phyloP scores from a whole-genome alignment of 2,329 filamentous ascomycete species.

The Nigrospora sphaerica region DNA sequence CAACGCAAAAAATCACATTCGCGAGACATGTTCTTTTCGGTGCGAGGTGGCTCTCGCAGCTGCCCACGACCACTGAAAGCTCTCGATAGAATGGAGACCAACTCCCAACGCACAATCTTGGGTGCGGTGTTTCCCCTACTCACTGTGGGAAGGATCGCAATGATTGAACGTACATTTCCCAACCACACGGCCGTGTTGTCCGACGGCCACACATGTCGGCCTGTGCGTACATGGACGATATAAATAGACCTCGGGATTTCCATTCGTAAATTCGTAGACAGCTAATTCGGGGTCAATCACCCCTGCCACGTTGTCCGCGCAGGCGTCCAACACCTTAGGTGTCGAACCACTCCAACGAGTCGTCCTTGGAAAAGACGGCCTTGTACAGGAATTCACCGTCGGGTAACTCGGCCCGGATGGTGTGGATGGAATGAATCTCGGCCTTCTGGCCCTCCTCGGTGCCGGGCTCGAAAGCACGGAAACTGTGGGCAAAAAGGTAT shows the following conservation, averaged over 20 bases:
- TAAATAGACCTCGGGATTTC: no score
- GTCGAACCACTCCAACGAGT: constrained; percentile 48
- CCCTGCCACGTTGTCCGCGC: no score
- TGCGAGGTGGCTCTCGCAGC: constrained; percentile 38
- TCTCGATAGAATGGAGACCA: constrained; percentile 46
- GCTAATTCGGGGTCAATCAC: no score
- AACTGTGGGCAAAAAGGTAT: constrained; percentile 6
- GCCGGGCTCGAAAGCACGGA: constrained; percentile 38
- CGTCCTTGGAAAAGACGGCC: constrained; percentile 38
- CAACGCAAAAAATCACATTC: constrained; percentile 43
- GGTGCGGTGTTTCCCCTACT: constrained; percentile 47
- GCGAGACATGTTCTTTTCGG: constrained; percentile 32
- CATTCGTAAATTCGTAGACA: no score
- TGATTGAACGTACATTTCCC: constrained; percentile 48
- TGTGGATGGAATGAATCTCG: constrained; percentile 40
- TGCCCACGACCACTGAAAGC: constrained; percentile 41
- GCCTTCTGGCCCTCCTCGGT: constrained; percentile 25
- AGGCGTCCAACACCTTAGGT: constrained; percentile 18
- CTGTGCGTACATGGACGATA: no score
- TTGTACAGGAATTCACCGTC: constrained; percentile 36
- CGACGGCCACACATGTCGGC: no score
- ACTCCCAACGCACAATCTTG: constrained; percentile 48
- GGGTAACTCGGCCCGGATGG: constrained; percentile 33
- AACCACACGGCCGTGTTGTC: neutral
- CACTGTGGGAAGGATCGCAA: constrained; percentile 48